These are phyloP conservation scores for Metschnikowia baotianmanensis DNA, from an alignment of 805 yeast genomes.

Conservation along the genomic window DNA sequence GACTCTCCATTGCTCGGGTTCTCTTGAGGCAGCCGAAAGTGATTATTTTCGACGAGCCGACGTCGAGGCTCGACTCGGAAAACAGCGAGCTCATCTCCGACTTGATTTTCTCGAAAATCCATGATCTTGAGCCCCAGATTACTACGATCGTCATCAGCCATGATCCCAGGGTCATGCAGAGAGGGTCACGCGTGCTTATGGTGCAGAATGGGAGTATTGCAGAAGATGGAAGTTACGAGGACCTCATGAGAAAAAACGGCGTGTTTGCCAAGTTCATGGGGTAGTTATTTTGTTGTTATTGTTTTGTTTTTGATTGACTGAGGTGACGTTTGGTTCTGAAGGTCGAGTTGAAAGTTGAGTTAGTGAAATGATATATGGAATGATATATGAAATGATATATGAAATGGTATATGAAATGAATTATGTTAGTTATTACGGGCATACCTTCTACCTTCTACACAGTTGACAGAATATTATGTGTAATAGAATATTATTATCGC, in stretches of 20 bases:
- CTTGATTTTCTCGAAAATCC: constrained; percentile 38
- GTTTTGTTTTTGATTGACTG: no score
- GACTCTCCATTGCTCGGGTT: constrained; percentile 83
- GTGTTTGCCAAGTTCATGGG: constrained; percentile 21
- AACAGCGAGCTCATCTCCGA: constrained; percentile 51
- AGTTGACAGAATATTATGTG: no score
- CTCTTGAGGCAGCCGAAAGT: constrained; percentile 61
- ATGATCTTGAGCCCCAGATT: constrained; percentile 21
- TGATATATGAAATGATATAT: no score
- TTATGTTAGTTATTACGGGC: no score
- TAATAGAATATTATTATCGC: no score
- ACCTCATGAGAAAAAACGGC: constrained; percentile 24
- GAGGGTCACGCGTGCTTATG: constrained; percentile 50
- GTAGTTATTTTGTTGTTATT: neutral
- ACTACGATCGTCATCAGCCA: constrained; percentile 72
- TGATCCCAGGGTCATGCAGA: constrained; percentile 59
- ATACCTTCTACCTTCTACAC: no score
- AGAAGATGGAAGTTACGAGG: constrained; percentile 43
- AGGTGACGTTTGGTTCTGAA: no score
- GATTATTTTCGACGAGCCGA: constrained; percentile 83
- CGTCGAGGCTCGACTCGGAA: constrained; percentile 77
- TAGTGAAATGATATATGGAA: no score
- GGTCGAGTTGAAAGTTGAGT: no score
- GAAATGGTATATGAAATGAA: no score
- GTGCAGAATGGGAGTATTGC: constrained; percentile 48